phyloP scores from a whole-genome alignment of 768 basidiomycete genomes.

The Neoboletus subvelutipes region DNA sequence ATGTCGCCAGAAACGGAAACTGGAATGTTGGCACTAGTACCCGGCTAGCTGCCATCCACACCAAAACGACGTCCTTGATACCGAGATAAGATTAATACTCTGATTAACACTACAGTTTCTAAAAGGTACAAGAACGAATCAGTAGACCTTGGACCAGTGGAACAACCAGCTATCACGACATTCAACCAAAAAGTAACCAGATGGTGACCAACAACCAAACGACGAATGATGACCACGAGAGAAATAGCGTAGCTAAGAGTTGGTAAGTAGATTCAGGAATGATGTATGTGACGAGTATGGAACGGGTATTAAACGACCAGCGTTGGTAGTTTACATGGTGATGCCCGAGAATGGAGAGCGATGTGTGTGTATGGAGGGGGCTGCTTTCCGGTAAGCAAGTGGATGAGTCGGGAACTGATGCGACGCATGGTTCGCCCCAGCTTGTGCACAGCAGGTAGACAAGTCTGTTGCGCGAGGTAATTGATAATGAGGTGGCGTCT shows the following conservation, averaged over 20 bases:
- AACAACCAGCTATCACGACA: slow-evolving; percentile 8
- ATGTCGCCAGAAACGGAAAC: slow-evolving; percentile 13
- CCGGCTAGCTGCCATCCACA: not conserved
- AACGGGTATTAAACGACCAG: slow-evolving; percentile 31
- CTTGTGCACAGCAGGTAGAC: not conserved
- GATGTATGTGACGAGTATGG: slow-evolving; percentile 14
- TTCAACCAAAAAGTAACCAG: slow-evolving; percentile 8
- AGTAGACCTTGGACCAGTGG: slow-evolving; percentile 2
- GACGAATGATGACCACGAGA: slow-evolving; percentile 1
- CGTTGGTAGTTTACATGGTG: slow-evolving; percentile 18
- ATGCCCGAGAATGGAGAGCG: not conserved
- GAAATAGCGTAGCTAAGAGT: slow-evolving; percentile 6
- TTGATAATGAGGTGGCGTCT: not conserved
- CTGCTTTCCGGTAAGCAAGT: not conserved
- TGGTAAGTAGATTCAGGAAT: slow-evolving; percentile 16
- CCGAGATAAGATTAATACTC: not conserved
- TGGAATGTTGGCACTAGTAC: not conserved
- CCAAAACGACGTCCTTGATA: not conserved
- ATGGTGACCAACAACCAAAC: slow-evolving; percentile 9
- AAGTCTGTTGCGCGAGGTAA: not conserved
- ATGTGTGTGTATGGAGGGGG: not conserved
- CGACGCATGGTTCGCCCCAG: not conserved
- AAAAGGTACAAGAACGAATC: slow-evolving; percentile 12
- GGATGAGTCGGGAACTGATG: not conserved
- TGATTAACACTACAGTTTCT: slow-evolving; percentile 5